Evolutionary conservation across 2,329 filamentous ascomycete species (phyloP).

Genomic region (Penicillium rolfsii): DNA sequence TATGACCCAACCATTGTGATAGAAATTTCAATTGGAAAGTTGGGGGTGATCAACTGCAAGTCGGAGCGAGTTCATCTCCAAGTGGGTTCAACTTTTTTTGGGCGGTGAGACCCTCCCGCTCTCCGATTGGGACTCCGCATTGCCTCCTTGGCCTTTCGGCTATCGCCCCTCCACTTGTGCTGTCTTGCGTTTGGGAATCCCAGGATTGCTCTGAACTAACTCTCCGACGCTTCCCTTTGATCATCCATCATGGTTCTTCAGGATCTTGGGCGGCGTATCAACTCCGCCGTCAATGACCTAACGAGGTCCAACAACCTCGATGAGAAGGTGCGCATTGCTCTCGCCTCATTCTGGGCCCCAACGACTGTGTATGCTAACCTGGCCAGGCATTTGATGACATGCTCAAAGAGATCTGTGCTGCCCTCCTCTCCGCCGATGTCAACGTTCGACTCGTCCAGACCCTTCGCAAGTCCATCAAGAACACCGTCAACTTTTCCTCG

Average conservation of each 20-base stretch:
- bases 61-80: constrained; percentile 21
- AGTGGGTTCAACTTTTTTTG: constrained; percentile 34
- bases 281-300: constrained; percentile 90
- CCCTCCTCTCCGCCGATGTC: constrained; percentile 94
- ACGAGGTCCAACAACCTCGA: constrained; percentile 91
- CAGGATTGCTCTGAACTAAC: constrained; percentile 13
- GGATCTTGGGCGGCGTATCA: constrained; percentile 98
- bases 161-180: constrained; percentile 27
- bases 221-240: constrained; percentile 10
- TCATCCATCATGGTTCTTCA: constrained; percentile 82
- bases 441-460: constrained; percentile 91
- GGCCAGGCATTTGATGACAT: constrained; percentile 88
- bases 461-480: constrained; percentile 89
- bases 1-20: constrained; percentile 44
- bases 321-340: constrained; percentile 71
- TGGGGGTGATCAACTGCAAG: constrained; percentile 20
- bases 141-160: constrained; percentile 29
- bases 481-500: constrained; percentile 91
- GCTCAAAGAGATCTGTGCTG: constrained; percentile 97
- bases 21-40: constrained; percentile 11
- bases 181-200: constrained; percentile 9
- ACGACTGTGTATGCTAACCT: constrained; percentile 14
- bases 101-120: constrained; percentile 33
- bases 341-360: constrained; percentile 4
- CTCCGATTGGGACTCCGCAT: constrained; percentile 44